Conservation (phyloP, 495 filamentous ascomycete species). For the Hypoxylon rickii region DNA sequence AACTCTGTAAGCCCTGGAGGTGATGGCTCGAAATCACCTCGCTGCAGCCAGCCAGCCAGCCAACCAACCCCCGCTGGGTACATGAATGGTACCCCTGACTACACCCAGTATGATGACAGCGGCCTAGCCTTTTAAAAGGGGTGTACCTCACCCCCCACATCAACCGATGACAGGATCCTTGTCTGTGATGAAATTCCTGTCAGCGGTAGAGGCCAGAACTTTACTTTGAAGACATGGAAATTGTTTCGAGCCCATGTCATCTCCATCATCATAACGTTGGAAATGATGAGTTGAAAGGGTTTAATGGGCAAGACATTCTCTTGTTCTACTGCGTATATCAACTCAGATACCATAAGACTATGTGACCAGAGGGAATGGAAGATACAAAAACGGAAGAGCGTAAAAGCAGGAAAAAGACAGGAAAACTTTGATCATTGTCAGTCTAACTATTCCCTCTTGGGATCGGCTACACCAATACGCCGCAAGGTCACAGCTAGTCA, state of each 20-base stretch:
- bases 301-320: too few relatives aligned
- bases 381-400: too few relatives aligned
- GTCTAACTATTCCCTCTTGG: conserved; percentile 14
- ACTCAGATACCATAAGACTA: too few relatives aligned
- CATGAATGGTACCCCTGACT: background rate
- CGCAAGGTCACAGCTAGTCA: conserved; percentile 14
- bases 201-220: conserved; percentile 3
- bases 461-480: conserved; percentile 24
- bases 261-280: background rate
- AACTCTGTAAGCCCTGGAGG: too few relatives aligned
- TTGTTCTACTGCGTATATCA: too few relatives aligned
- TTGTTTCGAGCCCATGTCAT: background rate
- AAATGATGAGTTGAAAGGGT: too few relatives aligned
- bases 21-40: too few relatives aligned
- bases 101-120: background rate
- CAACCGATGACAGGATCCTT: background rate
- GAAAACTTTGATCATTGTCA: conserved; percentile 4
- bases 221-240: background rate
- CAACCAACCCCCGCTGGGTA: too few relatives aligned
- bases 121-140: background rate
- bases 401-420: too few relatives aligned
- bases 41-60: too few relatives aligned
- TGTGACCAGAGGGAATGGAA: too few relatives aligned
- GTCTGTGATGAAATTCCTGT: background rate
- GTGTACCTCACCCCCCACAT: background rate